These are phyloP conservation scores for Phialophora tarda DNA, from an alignment of 2,329 filamentous ascomycete species.

Conservation along the genomic window DNA sequence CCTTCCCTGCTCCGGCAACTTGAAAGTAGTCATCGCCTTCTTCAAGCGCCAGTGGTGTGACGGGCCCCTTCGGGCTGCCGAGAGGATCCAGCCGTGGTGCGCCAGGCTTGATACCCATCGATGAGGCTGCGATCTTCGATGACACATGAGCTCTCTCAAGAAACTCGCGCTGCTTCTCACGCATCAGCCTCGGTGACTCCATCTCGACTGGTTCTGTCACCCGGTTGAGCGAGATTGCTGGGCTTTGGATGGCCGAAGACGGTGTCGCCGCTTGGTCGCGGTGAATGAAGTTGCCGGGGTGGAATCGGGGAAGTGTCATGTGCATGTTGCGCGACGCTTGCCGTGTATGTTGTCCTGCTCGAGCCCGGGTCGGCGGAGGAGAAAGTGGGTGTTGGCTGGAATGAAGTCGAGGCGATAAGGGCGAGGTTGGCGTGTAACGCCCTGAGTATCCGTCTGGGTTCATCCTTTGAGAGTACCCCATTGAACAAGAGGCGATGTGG, in stretches of 20 bases:
- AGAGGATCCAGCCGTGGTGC: constrained; percentile 54
- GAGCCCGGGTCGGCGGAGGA: constrained; percentile 45
- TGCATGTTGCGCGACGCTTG: constrained; percentile 49
- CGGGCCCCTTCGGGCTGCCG: constrained; percentile 52
- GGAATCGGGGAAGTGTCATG: constrained; percentile 53
- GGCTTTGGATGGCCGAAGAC: constrained; percentile 42
- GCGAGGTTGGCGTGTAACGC: constrained; percentile 40
- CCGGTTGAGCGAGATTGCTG: constrained; percentile 40
- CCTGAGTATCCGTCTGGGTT: constrained; percentile 29
- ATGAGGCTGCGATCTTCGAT: constrained; percentile 42
- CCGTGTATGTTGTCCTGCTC: constrained; percentile 42
- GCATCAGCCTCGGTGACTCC: constrained; percentile 45
- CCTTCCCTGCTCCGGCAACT: constrained; percentile 34
- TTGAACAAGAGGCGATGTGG: constrained; percentile 6
- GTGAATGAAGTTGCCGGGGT: constrained; percentile 52
- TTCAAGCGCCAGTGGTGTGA: constrained; percentile 52
- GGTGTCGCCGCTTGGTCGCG: constrained; percentile 42
- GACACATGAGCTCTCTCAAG: constrained; percentile 46
- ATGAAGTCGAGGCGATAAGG: constrained; percentile 37
- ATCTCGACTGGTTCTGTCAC: constrained; percentile 41
- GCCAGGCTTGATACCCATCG: constrained; percentile 46
- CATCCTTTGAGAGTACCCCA: constrained; percentile 26
- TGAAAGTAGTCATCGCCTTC: constrained; percentile 48
- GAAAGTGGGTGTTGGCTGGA: constrained; percentile 40
- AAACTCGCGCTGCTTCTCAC: constrained; percentile 53